These are phyloP conservation scores for Debaryomyces tyrocola DNA, from an alignment of 805 yeast genomes.

Conservation along the genomic window DNA sequence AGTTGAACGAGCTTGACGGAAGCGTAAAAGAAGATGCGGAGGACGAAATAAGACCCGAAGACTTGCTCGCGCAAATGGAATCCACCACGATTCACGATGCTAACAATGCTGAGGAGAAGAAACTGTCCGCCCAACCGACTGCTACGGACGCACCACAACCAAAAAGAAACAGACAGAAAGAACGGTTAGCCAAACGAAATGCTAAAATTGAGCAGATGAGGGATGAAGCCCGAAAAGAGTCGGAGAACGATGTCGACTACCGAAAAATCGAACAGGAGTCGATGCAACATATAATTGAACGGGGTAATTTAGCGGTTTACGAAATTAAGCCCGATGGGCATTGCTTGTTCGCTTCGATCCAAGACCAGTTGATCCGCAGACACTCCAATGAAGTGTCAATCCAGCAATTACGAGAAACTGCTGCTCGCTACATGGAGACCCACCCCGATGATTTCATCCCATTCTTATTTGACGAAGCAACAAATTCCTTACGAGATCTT, in stretches of 20 bases:
- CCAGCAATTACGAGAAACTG: conserved; percentile 57
- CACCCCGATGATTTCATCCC: conserved; percentile 76
- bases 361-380: conserved; percentile 69
- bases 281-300: conserved; percentile 52
- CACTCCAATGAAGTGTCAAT: conserved; percentile 33
- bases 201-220: conserved; percentile 63
- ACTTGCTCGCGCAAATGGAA: conserved; percentile 56
- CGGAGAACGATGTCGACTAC: conserved; percentile 62
- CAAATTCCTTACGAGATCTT: conserved; percentile 62
- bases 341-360: conserved; percentile 83
- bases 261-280: conserved; percentile 71
- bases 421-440: conserved; percentile 64
- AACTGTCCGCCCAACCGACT: neutral
- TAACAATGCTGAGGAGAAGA: neutral
- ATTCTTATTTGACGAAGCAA: conserved; percentile 76
- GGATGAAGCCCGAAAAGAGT: conserved; percentile 72
- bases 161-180: conserved; percentile 81
- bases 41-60: conserved; percentile 65
- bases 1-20: conserved; percentile 32
- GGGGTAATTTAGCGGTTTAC: conserved; percentile 50
- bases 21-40: conserved; percentile 9
- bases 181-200: conserved; percentile 72
- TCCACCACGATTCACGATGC: conserved; percentile 13
- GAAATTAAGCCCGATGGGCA: conserved; percentile 93
- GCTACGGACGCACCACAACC: conserved; percentile 1